Percentiles rank a stretch among this genome's conserved stretches.
These are phyloP conservation scores for Stemphylium beticola DNA, from an alignment of 2,329 filamentous ascomycete genomes.

Conservation along the genomic window DNA sequence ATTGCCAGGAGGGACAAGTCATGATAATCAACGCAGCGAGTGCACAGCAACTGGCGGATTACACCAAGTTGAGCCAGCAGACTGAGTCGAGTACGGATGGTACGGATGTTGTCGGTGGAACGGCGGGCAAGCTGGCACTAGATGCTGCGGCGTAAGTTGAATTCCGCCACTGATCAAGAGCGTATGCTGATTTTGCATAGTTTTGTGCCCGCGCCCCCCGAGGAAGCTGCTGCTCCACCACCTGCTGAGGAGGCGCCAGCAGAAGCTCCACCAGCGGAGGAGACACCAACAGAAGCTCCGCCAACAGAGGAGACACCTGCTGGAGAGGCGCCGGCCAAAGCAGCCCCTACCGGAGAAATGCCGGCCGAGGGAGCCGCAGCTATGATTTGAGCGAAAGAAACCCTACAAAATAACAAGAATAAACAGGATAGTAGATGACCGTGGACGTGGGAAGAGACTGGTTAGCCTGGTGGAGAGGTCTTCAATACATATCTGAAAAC, in stretches of 20 bases:
- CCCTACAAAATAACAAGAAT: no score
- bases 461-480: no score
- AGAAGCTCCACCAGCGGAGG: conserved; percentile 1
- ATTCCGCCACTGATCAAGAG: neutral
- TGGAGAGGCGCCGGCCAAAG: neutral
- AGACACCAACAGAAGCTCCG: conserved; percentile 7
- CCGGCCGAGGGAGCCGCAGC: neutral
- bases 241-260: conserved; percentile 12
- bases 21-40: conserved; percentile 37
- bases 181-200: conserved; percentile 9
- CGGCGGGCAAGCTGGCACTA: conserved; percentile 28
- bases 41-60: conserved; percentile 34
- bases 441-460: no score
- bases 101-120: conserved; percentile 27
- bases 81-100: conserved; percentile 32
- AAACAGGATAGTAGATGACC: no score
- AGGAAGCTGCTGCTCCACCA: conserved; percentile 22
- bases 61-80: conserved; percentile 33
- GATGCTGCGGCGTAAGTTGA: conserved; percentile 33
- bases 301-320: no score
- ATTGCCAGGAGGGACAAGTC: conserved; percentile 39
- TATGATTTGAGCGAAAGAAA: no score
- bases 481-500: no score
- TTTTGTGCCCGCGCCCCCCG: conserved; percentile 31
- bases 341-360: neutral